Evolutionary conservation across 2,329 filamentous ascomycete genomes (phyloP), one percentile per base, ranked within the genome.

Genomic region (Neopestalotiopsis sp.): DNA sequence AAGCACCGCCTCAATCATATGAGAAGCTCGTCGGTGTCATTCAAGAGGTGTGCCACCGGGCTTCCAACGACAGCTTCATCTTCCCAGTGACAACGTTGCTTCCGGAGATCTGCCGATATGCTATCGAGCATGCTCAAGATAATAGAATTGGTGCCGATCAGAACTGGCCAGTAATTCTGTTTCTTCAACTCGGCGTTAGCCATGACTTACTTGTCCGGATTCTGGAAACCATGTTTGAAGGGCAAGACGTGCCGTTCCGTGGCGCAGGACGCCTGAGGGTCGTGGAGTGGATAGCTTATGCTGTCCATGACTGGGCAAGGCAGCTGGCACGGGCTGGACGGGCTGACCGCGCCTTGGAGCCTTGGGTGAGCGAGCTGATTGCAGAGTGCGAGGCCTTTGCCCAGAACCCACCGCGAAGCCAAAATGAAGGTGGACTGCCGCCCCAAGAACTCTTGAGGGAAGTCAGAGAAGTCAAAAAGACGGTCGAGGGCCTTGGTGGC

Each of bases 1-100:
- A 82, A 0, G 79, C 80, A 67, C 86, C 78, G 69, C 86, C 79
- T 1, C 81, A 88, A 57, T 91, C 92, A 0, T 95, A 92, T 80
- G 93, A 95, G 79, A 86, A 86, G 2, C 87, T 96, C 4, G 86
- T 91, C 4, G 85, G 86, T 72, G 87, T 88, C 75, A 85, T 92
- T 58, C 87, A 90, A 70, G 87, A 87, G 68, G 90, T 92, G 74
- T 89, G 89, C 40, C 88, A 91, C 74, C 87, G 89, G 58, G 89
- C 90, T 17, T 88, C 87, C 10, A 85, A 89, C 28, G 90, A 91
- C 76, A 90, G 90, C 76, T 87, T 89, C 71, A 88, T 91, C 68
- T 92, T 92, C 80, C 89, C 89, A 0, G 87, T 91, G 7, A 81
- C 86, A 67, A 83, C 85, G 1, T 82, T 92, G 0, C 83, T 92